Conservation (phyloP, 169 alveolate species). For the Plasmodium malariae region DNA sequence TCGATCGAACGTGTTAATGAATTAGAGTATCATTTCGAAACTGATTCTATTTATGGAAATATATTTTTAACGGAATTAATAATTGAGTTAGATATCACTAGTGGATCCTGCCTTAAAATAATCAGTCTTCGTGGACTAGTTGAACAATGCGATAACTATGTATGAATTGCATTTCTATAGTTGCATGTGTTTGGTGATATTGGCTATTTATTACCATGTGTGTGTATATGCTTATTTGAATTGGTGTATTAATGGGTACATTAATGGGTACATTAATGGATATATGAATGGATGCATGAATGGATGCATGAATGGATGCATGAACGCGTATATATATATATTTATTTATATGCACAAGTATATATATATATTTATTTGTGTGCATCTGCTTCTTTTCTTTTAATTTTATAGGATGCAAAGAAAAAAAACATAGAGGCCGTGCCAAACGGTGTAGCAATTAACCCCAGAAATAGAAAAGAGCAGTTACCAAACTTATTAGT, state of each 20-base stretch:
- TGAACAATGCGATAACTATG: constrained; percentile 22
- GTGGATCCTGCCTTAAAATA: constrained; percentile 67
- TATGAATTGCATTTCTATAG: background rate
- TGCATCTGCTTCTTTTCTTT: background rate
- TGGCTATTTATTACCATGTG: too few species aligned
- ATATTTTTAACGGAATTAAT: constrained; percentile 76
- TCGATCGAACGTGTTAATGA: constrained; percentile 71
- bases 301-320: too few species aligned
- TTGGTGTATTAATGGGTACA: too few species aligned
- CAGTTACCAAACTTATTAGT: constrained; percentile 25
- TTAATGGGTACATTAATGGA: too few species aligned
- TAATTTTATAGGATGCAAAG: background rate
- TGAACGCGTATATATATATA: background rate
- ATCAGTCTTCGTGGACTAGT: constrained; percentile 63
- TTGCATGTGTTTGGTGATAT: too few species aligned
- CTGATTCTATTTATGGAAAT: constrained; percentile 76
- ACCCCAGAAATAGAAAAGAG: background rate
- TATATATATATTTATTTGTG: background rate
- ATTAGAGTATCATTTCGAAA: constrained; percentile 76
- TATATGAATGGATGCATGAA: too few species aligned
- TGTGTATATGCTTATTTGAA: too few species aligned
- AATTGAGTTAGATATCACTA: constrained; percentile 64
- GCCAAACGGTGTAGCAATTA: constrained; percentile 62
- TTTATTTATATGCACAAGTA: background rate
- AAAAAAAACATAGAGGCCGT: constrained; percentile 17